Base-by-base conservation (phyloP, 2,329 filamentous ascomycete species). In the Myriosclerotinia curreyana region DNA sequence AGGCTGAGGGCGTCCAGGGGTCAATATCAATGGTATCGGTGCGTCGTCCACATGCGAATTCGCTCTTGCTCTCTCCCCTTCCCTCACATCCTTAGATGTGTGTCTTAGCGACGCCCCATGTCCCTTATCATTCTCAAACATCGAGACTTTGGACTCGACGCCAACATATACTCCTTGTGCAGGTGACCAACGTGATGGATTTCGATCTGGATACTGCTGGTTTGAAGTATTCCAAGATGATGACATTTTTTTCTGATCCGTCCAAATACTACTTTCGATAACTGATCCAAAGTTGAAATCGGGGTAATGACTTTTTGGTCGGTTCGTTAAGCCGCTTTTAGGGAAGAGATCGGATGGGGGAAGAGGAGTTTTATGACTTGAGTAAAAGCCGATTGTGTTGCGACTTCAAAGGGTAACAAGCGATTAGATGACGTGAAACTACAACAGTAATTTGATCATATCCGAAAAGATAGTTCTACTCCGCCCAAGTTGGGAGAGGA, bases 121-220 rank as follows among this genome's bases (percentile, higher is more conserved):
- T 48, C 67, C 64, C 50, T 65, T 63, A 50, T 71, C 64, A 15
- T 65, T 60, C 15, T 67, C 64, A 9, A 69, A 68, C 44, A 71
- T 67, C 5, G 72, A 69, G n/a, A 74, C 64, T 20, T 71, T 71
- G 38, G 73, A 69, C 49, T 73, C 71, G 14, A 74, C 62, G 52
- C 70, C 71, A 11, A 73, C 65, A 60, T 67, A 71, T 25, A 73
- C 68, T 44, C 69, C 72, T 15, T 71, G 72, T 34, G 54, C 11
- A 34, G 44, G 7, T 20, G 36, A 20, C 61, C 61, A 64, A 34
- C 53, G 46, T 25, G 44, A 59, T n/a, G 36, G 22, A 25, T 44
- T 50, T 42, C 17, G 46, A 2, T 56, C 44, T 51, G 55, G 20
- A 48, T 64, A 54, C 28, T 64, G 62, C 44, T 66, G 65, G 48